A percentile compares a stretch with the other conserved stretches of the same genome.
Conservation (phyloP, 2,329 filamentous ascomycete species). For the Aspergillus novoparasiticus region DNA sequence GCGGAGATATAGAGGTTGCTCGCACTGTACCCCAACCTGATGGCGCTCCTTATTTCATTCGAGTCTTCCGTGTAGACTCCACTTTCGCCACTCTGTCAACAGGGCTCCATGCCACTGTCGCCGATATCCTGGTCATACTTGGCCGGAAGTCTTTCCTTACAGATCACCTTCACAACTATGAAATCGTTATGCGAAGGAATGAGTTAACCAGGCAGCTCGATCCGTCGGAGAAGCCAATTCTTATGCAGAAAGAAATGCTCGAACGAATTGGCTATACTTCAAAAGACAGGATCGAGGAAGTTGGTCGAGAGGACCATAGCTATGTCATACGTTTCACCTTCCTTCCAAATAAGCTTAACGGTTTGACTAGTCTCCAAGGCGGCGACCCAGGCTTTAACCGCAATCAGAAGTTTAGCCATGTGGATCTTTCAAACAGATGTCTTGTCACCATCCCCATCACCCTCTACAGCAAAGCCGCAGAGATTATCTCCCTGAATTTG, state of each 20-base stretch:
- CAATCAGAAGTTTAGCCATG: constrained; percentile 88
- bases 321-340: constrained; percentile 97
- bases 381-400: constrained; percentile 80
- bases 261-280: constrained; percentile 91
- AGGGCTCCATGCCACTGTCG: constrained; percentile 78
- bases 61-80: constrained; percentile 89
- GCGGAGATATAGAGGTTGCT: constrained; percentile 68
- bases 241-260: constrained; percentile 88
- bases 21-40: constrained; percentile 73
- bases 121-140: constrained; percentile 84
- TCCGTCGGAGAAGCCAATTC: constrained; percentile 75
- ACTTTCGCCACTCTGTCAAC: constrained; percentile 93
- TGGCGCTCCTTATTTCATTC: constrained; percentile 80
- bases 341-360: constrained; percentile 82
- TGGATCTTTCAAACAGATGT: constrained; percentile 87
- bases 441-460: constrained; percentile 93
- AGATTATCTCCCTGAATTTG: constrained; percentile 93
- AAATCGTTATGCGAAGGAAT: constrained; percentile 93
- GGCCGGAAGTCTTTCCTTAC: constrained; percentile 93
- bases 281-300: constrained; percentile 83
- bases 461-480: constrained; percentile 84
- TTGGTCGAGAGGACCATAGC: constrained; percentile 95
- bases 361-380: constrained; percentile 69
- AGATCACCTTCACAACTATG: constrained; percentile 89
- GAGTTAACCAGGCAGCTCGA: constrained; percentile 81